Percentiles rank a stretch among this genome's conserved stretches.
Evolutionary conservation across 495 filamentous ascomycete genomes (phyloP).

Genomic region (Hyphodiscus hymeniophilus): DNA sequence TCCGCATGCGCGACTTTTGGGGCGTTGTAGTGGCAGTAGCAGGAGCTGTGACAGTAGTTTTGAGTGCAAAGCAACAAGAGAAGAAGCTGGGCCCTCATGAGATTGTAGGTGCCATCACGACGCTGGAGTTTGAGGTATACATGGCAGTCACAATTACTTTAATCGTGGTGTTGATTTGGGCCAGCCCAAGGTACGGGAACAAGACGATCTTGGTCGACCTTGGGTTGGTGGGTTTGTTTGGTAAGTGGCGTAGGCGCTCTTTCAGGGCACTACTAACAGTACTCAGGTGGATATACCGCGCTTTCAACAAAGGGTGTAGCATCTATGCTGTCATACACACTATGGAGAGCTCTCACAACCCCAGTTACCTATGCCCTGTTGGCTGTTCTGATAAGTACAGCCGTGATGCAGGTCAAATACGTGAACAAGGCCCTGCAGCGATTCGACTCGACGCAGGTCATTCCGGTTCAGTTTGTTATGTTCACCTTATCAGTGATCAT

Average conservation of each 20-base stretch:
- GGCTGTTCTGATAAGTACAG: slow-evolving; percentile 69
- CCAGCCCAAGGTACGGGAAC: slow-evolving; percentile 73
- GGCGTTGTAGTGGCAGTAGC: slow-evolving; percentile 77
- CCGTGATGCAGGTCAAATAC: slow-evolving; percentile 91
- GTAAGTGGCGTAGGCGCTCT: slow-evolving; percentile 39
- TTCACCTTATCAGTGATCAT: slow-evolving; percentile 95
- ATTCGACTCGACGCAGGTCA: slow-evolving; percentile 95
- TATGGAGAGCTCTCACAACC: slow-evolving; percentile 80
- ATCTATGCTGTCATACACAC: slow-evolving; percentile 81
- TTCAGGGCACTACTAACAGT: slow-evolving; percentile 24
- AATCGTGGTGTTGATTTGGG: slow-evolving; percentile 68
- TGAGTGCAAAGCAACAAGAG: slow-evolving; percentile 85
- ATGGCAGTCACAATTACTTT: slow-evolving; percentile 63
- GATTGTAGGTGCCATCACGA: slow-evolving; percentile 82
- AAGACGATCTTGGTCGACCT: slow-evolving; percentile 88
- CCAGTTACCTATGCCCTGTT: slow-evolving; percentile 83
- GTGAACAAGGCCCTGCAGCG: slow-evolving; percentile 89
- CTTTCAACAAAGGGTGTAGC: slow-evolving; percentile 94
- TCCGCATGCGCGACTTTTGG: slow-evolving; percentile 77
- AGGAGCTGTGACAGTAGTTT: slow-evolving; percentile 86
- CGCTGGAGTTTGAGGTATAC: slow-evolving; percentile 87
- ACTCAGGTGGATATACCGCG: slow-evolving; percentile 80
- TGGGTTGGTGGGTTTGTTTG: slow-evolving; percentile 85
- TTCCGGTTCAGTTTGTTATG: slow-evolving; percentile 92
- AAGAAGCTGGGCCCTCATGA: slow-evolving; percentile 85